These are phyloP conservation scores for Truncatella angustata DNA, from an alignment of 2,329 filamentous ascomycete species.

Conservation along the genomic window DNA sequence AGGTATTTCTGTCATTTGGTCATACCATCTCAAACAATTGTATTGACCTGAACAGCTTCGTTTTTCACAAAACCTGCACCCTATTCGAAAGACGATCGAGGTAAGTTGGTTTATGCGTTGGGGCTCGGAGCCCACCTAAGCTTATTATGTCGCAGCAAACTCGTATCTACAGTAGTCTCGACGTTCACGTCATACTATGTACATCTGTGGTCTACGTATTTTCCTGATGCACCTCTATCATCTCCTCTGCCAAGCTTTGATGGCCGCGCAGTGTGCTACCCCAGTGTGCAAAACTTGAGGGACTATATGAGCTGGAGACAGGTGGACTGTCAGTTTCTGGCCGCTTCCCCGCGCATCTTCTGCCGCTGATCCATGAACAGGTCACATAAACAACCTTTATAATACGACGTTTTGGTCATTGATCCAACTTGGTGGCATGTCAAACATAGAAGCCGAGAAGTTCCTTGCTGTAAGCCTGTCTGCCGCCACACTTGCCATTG, in stretches of 20 bases:
- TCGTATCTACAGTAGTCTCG: conserved; percentile 86
- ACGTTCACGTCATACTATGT: conserved; percentile 93
- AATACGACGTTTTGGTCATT: conserved; percentile 96
- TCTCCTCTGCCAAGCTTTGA: conserved; percentile 86
- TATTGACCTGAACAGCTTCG: conserved; percentile 57
- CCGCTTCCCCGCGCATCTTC: not conserved
- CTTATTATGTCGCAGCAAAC: conserved; percentile 60
- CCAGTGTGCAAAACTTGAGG: conserved; percentile 74
- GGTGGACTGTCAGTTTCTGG: conserved; percentile 71
- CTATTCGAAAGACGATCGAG: conserved; percentile 85
- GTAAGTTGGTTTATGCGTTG: no score
- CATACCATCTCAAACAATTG: no score
- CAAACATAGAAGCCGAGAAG: conserved; percentile 75
- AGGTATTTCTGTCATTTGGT: no score
- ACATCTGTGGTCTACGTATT: conserved; percentile 73
- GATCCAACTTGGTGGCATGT: conserved; percentile 74
- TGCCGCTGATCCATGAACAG: conserved; percentile 37
- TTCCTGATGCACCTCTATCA: conserved; percentile 68
- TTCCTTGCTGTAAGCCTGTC: conserved; percentile 63
- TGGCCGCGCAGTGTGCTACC: conserved; percentile 87
- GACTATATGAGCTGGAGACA: conserved; percentile 98
- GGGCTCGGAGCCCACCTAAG: no score
- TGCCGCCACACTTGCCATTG: not conserved
- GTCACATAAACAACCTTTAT: conserved; percentile 97
- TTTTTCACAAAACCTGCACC: conserved; percentile 78